Evolutionary conservation across 495 filamentous ascomycete species (phyloP), one percentile per base, ranked within the genome.

Genomic region (Penicillium herquei): DNA sequence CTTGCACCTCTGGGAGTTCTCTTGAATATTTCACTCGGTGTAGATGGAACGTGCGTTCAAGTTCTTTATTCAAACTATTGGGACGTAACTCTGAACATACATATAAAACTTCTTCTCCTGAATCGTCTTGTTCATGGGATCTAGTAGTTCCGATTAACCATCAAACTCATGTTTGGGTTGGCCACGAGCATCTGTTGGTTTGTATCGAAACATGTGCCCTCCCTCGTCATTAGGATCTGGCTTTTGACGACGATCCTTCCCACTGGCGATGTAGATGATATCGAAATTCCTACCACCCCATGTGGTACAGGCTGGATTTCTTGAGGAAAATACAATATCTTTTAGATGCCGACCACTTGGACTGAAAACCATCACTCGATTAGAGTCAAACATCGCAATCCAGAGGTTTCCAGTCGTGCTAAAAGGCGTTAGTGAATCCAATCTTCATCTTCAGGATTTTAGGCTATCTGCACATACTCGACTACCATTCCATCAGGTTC

Each of bases 401-500:
- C 43, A 46, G 6, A 46, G 7, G 30, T 46, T 46, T 11, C 43
- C 43, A 6, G 30, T 21, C 3, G 43, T 46, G 14, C 43, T 46
- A 31, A 32, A 21, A 7, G 11, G 1, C 18, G 7, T 46, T 13
- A 32, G 26, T 26, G 10, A 26, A 37, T 9, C 12, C 34, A 37
- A 37, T 37, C 2, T 37, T 10, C 34, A 37, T 9, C 21, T 26
- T 26, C 2, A 26, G 4, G 35, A 39, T 9, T 39, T 39, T 11
- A 26, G 41, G 21, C 4, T 26, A 26, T 26, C 1, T 10, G 5
- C 6, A 46, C 43, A 12, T 46, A 46, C 43, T 46, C 43, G 26
- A 46, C 43, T 7, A 46, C 43, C 43, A 46, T 46, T 13, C 43
- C 43, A 32, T 46, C 43, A 0, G 43, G 43, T 14, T 46, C 43